Evolutionary conservation across 371 early-diverging fungal species (phyloP).

Genomic region (Mortierella sp.): DNA sequence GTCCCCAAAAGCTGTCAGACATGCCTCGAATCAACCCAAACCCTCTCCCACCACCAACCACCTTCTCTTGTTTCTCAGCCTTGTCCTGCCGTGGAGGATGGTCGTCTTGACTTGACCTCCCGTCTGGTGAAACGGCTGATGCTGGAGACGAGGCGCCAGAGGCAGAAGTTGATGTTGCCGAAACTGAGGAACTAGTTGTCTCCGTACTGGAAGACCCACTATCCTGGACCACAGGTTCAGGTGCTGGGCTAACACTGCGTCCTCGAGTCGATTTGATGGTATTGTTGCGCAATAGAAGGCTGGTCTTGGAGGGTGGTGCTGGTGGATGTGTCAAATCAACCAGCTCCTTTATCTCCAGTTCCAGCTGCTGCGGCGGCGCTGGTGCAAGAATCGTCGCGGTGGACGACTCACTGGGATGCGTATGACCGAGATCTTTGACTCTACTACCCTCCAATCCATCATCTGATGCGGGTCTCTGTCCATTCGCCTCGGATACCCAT

Average conservation of each 20-base stretch:
- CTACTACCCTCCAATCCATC: not conserved
- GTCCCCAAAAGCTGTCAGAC: conserved; percentile 47
- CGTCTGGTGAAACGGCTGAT: not conserved
- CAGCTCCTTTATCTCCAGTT: not conserved
- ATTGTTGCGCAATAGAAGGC: conserved; percentile 34
- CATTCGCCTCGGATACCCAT: conserved; percentile 14
- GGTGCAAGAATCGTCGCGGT: not conserved
- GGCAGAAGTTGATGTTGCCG: not conserved
- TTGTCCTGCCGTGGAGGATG: not conserved
- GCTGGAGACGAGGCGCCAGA: not conserved
- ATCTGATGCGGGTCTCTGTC: not conserved
- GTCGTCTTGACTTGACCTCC: not conserved
- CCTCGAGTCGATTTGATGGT: conserved; percentile 18
- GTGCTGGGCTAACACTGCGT: not conserved
- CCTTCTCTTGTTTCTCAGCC: not conserved
- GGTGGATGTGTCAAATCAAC: conserved; percentile 23
- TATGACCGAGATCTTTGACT: not conserved
- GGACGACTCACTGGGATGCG: not conserved
- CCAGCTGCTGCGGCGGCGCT: not conserved
- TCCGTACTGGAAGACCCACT: not conserved
- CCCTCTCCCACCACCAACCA: conserved; percentile 9
- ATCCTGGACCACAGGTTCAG: not conserved
- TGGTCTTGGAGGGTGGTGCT: conserved; percentile 43
- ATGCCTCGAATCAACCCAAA: conserved; percentile 44
- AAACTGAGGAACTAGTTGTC: not conserved